Base-by-base conservation (phyloP, 257 asterid species). In the Forsythia suspensa region DNA sequence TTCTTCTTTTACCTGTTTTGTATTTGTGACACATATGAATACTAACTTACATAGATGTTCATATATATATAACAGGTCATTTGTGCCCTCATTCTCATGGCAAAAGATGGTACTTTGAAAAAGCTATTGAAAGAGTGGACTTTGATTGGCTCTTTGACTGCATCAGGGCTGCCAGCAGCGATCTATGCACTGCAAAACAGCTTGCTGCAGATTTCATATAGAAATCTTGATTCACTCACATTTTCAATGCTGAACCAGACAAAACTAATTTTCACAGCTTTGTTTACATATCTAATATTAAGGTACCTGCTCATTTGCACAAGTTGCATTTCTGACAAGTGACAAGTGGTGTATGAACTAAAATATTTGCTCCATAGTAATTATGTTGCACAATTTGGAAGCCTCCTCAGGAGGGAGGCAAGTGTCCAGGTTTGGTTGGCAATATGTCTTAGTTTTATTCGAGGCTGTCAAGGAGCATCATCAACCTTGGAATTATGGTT, bases 211-310 rank as follows among this genome's bases (percentile, higher is more conserved):
- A 94, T 94, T 75, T 85, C 99, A 3, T 96, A 94, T 82, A 89
- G 80, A 76, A 94, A 94, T 80, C 98, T 96, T 79, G 99, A 96
- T 87, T 96, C 98, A 1, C 98, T 96, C 82, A 96, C 99, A 2
- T 96, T 96, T 88, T 90, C 98, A 40, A 92, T 96, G 82, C 85
- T 96, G 92, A 96, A 96, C 91, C 99, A 96, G 87, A 94, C 99
- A 80, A 96, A 96, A 88, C 82, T 96, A 7, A 88, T 96, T 76
- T 96, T 94, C 91, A 94, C 99, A 16, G 99, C 99, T 18, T 85
- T 94, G 78, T 94, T 96, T 83, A 87, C 97, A 38, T 96, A 70
- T 83, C 78, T 96, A 66, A 90, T 96, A 80, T 76, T 96, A 79
- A 94, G 99, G 99, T 96, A 91, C 73, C 82, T 65, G 13, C 52